Percentiles rank a stretch among this genome's conserved stretches.
These are phyloP conservation scores for Debaryomyces psychrophilus DNA, from an alignment of 1,139 yeast genomes.

Conservation along the genomic window DNA sequence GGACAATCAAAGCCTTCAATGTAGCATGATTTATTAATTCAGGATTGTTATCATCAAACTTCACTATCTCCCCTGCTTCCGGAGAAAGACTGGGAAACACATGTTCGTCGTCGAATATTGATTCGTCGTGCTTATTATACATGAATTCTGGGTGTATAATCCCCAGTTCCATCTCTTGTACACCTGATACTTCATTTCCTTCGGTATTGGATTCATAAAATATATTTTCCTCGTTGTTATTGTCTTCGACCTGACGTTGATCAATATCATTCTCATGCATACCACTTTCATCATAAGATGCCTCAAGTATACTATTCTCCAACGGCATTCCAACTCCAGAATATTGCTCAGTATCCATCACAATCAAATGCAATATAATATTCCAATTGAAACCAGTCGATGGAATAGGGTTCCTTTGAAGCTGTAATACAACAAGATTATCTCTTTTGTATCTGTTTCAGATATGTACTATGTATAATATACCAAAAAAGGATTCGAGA, in stretches of 20 bases:
- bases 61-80: constrained; percentile 29
- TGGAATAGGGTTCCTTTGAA: constrained; percentile 4
- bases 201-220: background rate
- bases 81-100: constrained; percentile 38
- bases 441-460: background rate
- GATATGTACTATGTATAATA: background rate
- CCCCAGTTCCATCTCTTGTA: background rate
- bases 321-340: background rate
- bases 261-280: background rate
- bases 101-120: constrained; percentile 43
- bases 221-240: background rate
- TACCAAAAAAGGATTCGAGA: background rate
- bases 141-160: constrained; percentile 20
- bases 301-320: constrained; percentile 1
- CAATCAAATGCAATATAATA: background rate
- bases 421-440: background rate
- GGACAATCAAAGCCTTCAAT: constrained; percentile 62
- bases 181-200: background rate
- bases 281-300: background rate
- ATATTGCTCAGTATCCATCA: constrained; percentile 3
- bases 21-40: constrained; percentile 45
- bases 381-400: constrained; percentile 5
- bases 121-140: constrained; percentile 44
- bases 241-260: background rate
- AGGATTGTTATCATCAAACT: constrained; percentile 38